phyloP scores from a whole-genome alignment of 257 asterid species.

The Anisodus tanguticus region DNA sequence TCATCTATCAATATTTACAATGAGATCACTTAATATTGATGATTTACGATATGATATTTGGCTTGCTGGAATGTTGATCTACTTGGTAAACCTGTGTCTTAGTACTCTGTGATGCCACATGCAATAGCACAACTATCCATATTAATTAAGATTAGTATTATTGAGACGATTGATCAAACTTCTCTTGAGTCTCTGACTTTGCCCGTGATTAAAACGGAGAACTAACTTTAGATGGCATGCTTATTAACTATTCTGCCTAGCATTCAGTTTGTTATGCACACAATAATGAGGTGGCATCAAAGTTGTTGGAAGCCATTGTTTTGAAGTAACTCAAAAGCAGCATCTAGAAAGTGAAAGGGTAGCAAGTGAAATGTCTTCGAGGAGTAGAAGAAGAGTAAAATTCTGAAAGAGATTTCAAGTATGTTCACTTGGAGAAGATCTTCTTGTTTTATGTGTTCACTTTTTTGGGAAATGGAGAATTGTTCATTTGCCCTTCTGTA shows the following conservation, averaged over 20 bases:
- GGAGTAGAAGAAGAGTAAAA: neutral
- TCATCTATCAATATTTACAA: neutral
- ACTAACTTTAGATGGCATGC: neutral
- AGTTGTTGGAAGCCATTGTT: neutral
- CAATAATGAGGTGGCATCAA: neutral
- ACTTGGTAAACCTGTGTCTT: constrained; percentile 2
- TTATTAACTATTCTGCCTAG: neutral
- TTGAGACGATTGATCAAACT: neutral
- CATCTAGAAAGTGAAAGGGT: neutral
- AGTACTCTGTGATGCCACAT: neutral
- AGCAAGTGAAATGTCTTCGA: neutral
- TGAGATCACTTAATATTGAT: constrained; percentile 13
- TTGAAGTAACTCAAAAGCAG: neutral
- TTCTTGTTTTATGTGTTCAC: neutral
- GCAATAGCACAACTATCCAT: neutral
- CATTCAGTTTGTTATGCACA: neutral
- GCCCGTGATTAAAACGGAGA: neutral
- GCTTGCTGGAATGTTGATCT: constrained; percentile 5
- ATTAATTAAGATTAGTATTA: neutral
- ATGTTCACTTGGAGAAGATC: neutral
- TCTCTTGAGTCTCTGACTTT: neutral
- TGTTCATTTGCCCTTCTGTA: neutral
- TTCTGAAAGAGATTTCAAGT: neutral
- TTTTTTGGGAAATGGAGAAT: neutral
- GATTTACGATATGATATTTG: neutral